Evolutionary conservation across 306 rosid genomes (phyloP).

Genomic region (Cucurbita maxima): DNA sequence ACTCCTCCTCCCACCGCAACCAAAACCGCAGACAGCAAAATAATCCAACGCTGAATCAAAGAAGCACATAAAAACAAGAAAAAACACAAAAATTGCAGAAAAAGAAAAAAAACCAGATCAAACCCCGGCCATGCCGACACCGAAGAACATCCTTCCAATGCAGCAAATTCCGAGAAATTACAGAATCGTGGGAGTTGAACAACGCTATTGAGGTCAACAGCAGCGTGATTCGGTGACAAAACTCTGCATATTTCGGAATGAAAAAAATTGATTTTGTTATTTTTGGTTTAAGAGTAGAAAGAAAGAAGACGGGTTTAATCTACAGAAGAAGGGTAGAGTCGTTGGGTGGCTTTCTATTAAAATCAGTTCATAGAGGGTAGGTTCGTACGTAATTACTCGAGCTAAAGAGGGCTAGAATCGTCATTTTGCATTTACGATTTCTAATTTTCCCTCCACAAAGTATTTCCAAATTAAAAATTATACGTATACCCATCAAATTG

Average conservation of each 20-base stretch:
- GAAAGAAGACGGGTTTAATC: background rate
- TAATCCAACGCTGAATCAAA: background rate
- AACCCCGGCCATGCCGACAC: background rate
- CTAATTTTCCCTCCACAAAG: conserved; percentile 21
- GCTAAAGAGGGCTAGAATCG: background rate
- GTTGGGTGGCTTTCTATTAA: background rate
- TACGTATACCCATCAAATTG: background rate
- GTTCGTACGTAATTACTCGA: background rate
- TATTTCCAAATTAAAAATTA: conserved; percentile 2
- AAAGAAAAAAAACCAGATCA: conserved; percentile 23
- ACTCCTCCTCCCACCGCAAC: background rate
- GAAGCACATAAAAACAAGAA: background rate
- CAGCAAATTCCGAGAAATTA: conserved; percentile 11
- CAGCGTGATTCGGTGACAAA: conserved; percentile 9
- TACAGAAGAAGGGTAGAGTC: background rate
- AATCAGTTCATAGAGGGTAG: background rate
- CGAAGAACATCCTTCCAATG: conserved; percentile 43
- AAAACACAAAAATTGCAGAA: background rate
- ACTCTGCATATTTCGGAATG: conserved; percentile 1
- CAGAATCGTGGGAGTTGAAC: conserved; percentile 8
- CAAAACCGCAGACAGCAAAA: background rate
- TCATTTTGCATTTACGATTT: background rate
- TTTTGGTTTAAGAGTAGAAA: background rate
- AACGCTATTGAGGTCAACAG: conserved; percentile 6
- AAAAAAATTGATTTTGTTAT: background rate